These are phyloP conservation scores for Colletotrichum graminicola DNA, from an alignment of 2,329 filamentous ascomycete genomes.

Conservation along the genomic window DNA sequence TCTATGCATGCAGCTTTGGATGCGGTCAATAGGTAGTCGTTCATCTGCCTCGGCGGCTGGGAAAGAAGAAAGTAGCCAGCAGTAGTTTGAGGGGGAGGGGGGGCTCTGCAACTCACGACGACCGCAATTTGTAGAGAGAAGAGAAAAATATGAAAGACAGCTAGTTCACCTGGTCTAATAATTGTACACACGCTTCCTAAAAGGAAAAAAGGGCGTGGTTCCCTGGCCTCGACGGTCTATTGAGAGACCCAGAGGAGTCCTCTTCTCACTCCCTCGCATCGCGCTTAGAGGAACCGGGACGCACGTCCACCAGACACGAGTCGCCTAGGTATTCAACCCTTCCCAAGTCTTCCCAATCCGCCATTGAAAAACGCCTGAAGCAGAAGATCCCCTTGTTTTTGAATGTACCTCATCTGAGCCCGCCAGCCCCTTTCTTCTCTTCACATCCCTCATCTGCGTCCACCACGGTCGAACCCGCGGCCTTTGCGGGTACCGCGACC, in stretches of 20 bases:
- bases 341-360: not conserved
- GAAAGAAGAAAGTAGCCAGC: not conserved
- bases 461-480: slow-evolving; percentile 40
- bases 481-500: slow-evolving; percentile 43
- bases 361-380: slow-evolving; percentile 9
- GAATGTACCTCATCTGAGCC: not conserved
- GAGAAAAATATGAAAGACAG: not conserved
- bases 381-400: not conserved
- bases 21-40: not conserved
- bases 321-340: slow-evolving; percentile 10
- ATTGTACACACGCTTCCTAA: not conserved
- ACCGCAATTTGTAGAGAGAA: not conserved
- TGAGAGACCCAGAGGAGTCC: not conserved
- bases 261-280: not conserved
- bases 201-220: not conserved
- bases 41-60: not conserved
- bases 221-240: not conserved
- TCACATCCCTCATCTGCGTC: slow-evolving; percentile 11
- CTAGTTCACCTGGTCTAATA: not conserved
- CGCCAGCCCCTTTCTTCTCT: not conserved
- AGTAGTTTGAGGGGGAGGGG: not conserved
- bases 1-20: not conserved
- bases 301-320: slow-evolving; percentile 1
- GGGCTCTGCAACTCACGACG: not conserved
- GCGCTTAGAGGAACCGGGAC: not conserved